A percentile compares a stretch with the other conserved stretches of the same genome.
Conservation (phyloP, 108 stramenopile genomes). For the Cyclotella choctawhatcheeana region DNA sequence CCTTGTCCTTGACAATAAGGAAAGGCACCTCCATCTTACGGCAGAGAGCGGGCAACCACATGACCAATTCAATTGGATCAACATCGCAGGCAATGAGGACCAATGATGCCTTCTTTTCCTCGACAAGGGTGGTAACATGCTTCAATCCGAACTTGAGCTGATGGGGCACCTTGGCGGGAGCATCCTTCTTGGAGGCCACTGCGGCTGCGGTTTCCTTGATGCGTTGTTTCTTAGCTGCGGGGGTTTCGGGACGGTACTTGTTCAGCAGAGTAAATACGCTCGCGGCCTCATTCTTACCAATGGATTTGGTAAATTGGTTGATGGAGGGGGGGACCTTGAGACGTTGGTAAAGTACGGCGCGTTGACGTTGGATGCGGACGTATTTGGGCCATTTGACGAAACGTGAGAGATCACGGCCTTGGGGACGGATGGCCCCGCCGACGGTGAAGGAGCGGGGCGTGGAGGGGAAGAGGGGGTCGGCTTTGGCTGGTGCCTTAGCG, state of each 20-base stretch:
- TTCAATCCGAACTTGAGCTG: constrained; percentile 98
- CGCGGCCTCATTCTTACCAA: constrained; percentile 98
- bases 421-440: constrained; percentile 95
- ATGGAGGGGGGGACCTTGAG: constrained; percentile 98
- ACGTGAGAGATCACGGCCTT: constrained; percentile 93
- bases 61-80: constrained; percentile 98
- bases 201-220: constrained; percentile 96
- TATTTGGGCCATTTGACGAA: constrained; percentile 99
- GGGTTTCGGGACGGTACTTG: constrained; percentile 99
- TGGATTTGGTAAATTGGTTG: constrained; percentile 98
- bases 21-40: constrained; percentile 99
- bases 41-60: constrained; percentile 99
- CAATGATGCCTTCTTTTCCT: constrained; percentile 98
- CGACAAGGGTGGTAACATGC: constrained; percentile 98
- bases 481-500: constrained; percentile 66
- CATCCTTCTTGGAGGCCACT: constrained; percentile 66
- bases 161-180: constrained; percentile 71
- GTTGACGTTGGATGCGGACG: constrained; percentile 98
- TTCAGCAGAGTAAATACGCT: constrained; percentile 96
- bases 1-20: constrained; percentile 99
- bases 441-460: constrained; percentile 87
- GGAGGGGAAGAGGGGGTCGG: constrained; percentile 95
- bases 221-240: constrained; percentile 96
- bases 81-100: constrained; percentile 99
- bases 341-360: constrained; percentile 97